Evolutionary conservation across 2,329 filamentous ascomycete species (phyloP), one percentile per base, ranked within the genome.

Genomic region (Aphanocladium album): DNA sequence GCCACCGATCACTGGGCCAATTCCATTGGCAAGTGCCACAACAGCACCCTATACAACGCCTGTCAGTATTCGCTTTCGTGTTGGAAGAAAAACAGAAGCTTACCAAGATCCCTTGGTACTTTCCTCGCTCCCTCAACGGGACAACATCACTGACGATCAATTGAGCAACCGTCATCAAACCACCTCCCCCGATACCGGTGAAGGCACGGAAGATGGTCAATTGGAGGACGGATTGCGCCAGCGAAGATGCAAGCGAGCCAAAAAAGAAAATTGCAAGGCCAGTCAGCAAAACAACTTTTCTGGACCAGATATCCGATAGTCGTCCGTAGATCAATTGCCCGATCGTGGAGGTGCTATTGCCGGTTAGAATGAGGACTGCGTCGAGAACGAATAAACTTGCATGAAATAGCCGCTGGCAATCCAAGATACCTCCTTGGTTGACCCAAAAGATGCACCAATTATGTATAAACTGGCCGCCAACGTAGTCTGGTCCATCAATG

Each of bases 91-190:
- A 7, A 1, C 2, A 37, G 30, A 2, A 60, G 30, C 70, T 60
- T 62, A 76, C 82, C 63, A 80, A 60, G 60, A 77, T 73, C 0
- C 89, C 89, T 70, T 92, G 89, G 81, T 88, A 93, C 19, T 88
- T 81, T 0, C 89, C 89, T 60, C 89, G 77, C 62, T 90, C 83
- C 5, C 88, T 78, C 23, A 91, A 75, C 0, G 88, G 82, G 1
- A 92, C 82, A 14, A 91, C 79, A 70, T 93, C 89, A 63, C 84
- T 88, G 66, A 92, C 75, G 62, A 92, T 76, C 41, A 92, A 87
- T 58, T 81, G 84, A 9, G 87, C 85, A 49, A 90, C 84, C 0
- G 87, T 87, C 52, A 85, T 87, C 79, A 91, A 85, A 2, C 89
- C 89, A 1, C 86, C 88, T 12, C 88, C 89, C 21, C 89, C 89